phyloP scores from a whole-genome alignment of 2,329 filamentous ascomycete genomes.

The Fusarium bulbicola region DNA sequence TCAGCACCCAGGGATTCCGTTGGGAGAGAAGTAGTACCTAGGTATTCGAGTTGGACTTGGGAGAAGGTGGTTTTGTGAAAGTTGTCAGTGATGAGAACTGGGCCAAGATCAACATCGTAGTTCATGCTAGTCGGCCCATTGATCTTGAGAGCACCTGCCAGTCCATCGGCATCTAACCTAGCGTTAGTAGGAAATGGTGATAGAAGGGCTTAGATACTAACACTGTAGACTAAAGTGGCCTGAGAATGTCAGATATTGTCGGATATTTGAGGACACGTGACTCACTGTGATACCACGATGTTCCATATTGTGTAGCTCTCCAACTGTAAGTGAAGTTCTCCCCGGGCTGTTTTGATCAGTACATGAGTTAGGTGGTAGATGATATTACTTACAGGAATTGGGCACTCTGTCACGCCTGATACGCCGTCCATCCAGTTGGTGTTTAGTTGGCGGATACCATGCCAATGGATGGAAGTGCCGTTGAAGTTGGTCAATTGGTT shows the following conservation, averaged over 20 bases:
- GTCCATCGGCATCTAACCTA: not conserved
- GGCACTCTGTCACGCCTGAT: not conserved
- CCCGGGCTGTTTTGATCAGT: accelerated
- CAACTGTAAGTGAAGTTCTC: not conserved
- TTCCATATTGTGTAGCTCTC: not conserved
- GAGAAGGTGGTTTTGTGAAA: not conserved
- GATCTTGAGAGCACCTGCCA: not conserved
- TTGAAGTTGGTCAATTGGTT: not conserved
- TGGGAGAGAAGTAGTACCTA: not conserved
- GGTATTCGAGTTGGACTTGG: not conserved
- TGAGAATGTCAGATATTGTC: accelerated
- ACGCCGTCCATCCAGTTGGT: slow-evolving; percentile 5
- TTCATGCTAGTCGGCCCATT: not conserved
- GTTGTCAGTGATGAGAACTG: not conserved
- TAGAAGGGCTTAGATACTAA: not conserved
- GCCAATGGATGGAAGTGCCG: not conserved
- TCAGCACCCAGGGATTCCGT: accelerated
- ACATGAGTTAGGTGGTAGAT: accelerated
- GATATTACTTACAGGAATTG: not conserved
- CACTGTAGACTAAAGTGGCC: slow-evolving; percentile 1
- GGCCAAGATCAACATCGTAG: not conserved
- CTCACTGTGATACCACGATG: slow-evolving; percentile 8
- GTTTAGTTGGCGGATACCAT: not conserved
- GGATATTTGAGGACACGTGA: accelerated
- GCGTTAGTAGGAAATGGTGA: not conserved